A percentile compares a stretch with the other conserved stretches of the same genome.
These are phyloP conservation scores for Isabelozyma gotoi DNA, from an alignment of 805 yeast genomes.

Conservation along the genomic window DNA sequence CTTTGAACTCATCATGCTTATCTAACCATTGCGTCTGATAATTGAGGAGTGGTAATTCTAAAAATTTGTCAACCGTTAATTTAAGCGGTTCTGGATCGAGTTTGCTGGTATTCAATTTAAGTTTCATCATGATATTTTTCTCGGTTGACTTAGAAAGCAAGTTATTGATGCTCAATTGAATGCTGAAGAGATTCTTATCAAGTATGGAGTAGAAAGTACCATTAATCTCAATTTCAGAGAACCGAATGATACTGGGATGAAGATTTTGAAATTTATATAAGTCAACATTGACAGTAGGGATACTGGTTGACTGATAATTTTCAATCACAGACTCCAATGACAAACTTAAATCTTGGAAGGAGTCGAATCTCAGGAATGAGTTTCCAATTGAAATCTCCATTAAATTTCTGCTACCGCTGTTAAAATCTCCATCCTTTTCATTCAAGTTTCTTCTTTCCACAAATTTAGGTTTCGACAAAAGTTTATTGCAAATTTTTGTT, in stretches of 20 bases:
- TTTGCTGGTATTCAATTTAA: slow-evolving; percentile 5
- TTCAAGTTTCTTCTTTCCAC: background rate
- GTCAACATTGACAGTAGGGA: slow-evolving; percentile 20
- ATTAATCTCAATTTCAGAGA: slow-evolving; percentile 21
- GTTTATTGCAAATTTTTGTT: slow-evolving; percentile 8
- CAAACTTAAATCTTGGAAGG: slow-evolving; percentile 15
- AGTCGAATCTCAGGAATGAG: slow-evolving; percentile 14
- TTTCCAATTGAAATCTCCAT: slow-evolving; percentile 16
- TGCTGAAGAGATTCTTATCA: slow-evolving; percentile 1
- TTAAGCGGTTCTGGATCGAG: background rate
- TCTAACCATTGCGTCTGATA: slow-evolving; percentile 9
- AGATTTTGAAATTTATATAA: slow-evolving; percentile 10
- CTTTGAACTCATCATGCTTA: background rate
- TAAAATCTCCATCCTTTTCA: too few species aligned
- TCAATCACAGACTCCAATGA: slow-evolving; percentile 11
- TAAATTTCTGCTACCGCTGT: background rate
- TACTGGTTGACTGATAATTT: slow-evolving; percentile 16
- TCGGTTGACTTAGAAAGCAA: slow-evolving; percentile 10
- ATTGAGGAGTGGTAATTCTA: slow-evolving; percentile 7
- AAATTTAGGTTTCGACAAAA: slow-evolving; percentile 10
- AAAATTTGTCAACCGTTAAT: background rate
- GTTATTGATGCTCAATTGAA: slow-evolving; percentile 13
- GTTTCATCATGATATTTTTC: slow-evolving; percentile 13
- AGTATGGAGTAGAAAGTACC: slow-evolving; percentile 16
- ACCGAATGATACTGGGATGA: slow-evolving; percentile 10